Evolutionary conservation across 805 yeast species (phyloP).

Genomic region (Babjeviella inositovora): DNA sequence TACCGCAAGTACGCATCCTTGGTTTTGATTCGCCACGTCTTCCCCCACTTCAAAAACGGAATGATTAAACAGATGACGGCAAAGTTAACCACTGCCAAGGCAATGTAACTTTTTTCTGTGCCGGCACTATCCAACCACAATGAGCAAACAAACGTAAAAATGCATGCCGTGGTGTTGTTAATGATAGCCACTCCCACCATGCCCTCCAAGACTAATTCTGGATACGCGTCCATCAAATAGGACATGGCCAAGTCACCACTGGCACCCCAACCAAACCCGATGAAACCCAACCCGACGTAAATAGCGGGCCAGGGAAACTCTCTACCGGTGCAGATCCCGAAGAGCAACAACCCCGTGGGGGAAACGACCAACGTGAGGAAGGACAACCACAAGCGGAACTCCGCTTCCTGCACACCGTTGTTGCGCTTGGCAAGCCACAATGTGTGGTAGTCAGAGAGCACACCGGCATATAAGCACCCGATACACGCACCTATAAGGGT

Average conservation of each 20-base stretch:
- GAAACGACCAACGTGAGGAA: slow-evolving; percentile 38
- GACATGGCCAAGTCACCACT: slow-evolving; percentile 59
- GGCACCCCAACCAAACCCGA: slow-evolving; percentile 57
- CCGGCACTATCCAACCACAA: slow-evolving; percentile 43
- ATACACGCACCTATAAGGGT: slow-evolving; percentile 48
- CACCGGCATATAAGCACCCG: slow-evolving; percentile 54
- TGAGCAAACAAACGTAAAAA: slow-evolving; percentile 52
- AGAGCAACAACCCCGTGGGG: slow-evolving; percentile 46
- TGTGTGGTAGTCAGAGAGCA: slow-evolving; percentile 41
- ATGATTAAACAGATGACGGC: slow-evolving; percentile 37
- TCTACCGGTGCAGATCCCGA: slow-evolving; percentile 49
- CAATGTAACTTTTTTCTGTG: slow-evolving; percentile 40
- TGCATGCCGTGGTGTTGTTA: slow-evolving; percentile 47
- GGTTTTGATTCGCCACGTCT: slow-evolving; percentile 39
- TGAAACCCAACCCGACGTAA: slow-evolving; percentile 45
- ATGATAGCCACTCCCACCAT: slow-evolving; percentile 55
- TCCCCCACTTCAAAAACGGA: slow-evolving; percentile 48
- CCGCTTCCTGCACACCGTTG: slow-evolving; percentile 50
- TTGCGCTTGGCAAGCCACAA: slow-evolving; percentile 44
- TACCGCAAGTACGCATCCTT: slow-evolving; percentile 35
- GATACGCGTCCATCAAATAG: slow-evolving; percentile 52
- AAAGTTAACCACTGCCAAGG: slow-evolving; percentile 43
- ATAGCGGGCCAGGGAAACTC: slow-evolving; percentile 35
- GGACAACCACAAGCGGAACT: slow-evolving; percentile 42
- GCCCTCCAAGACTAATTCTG: slow-evolving; percentile 54